Conservation (phyloP, 768 basidiomycete genomes). For the Hericium erinaceus region DNA sequence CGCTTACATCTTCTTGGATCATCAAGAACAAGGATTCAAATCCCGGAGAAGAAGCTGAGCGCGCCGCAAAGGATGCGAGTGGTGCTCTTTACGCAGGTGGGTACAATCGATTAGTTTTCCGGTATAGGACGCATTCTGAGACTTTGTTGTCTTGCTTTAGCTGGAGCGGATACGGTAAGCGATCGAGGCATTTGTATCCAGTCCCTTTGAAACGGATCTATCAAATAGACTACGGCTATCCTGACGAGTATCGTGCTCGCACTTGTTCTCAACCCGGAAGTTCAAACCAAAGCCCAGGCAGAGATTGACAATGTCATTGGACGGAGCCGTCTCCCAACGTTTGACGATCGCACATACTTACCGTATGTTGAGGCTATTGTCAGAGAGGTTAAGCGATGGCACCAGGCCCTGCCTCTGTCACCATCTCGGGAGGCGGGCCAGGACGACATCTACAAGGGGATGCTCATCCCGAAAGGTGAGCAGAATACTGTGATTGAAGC, state of each 20-base stretch:
- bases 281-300: constrained; percentile 21
- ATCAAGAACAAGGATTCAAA: background rate
- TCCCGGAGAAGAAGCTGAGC: background rate
- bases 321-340: constrained; percentile 17
- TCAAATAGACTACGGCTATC: constrained; percentile 18
- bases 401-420: constrained; percentile 17
- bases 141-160: background rate
- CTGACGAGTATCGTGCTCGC: constrained; percentile 22
- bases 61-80: background rate
- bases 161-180: background rate
- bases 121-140: background rate
- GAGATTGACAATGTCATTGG: constrained; percentile 24
- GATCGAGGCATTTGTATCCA: no score
- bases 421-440: no score
- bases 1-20: background rate
- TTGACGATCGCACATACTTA: constrained; percentile 16
- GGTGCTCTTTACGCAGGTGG: background rate
- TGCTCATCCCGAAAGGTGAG: no score
- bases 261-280: constrained; percentile 22
- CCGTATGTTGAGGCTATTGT: constrained; percentile 19
- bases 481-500: no score
- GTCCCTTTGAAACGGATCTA: no score
- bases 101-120: background rate
- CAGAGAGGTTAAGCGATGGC: constrained; percentile 21
- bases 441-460: no score